phyloP scores from a whole-genome alignment of 2,329 filamentous ascomycete species.

The Penicillium frequentans region DNA sequence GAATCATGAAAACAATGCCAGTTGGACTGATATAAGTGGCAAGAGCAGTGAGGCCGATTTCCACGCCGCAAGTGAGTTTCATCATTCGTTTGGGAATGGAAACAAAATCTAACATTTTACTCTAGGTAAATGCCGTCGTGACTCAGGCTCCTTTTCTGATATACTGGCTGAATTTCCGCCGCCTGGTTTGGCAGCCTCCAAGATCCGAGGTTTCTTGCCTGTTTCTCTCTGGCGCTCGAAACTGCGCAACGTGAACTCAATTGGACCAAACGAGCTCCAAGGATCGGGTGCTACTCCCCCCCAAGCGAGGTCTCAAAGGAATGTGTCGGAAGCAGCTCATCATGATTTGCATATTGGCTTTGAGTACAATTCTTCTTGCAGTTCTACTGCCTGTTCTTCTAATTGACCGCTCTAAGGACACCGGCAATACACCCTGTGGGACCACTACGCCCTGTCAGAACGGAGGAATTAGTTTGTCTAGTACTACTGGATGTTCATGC shows the following conservation, averaged over 20 bases:
- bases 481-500: constrained; percentile 72
- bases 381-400: neutral
- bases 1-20: neutral
- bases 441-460: constrained; percentile 69
- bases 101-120: neutral
- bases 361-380: neutral
- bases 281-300: neutral
- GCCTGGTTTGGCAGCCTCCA: neutral
- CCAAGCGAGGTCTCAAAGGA: neutral
- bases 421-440: neutral
- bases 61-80: neutral
- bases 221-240: neutral
- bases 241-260: neutral
- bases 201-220: neutral
- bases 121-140: neutral
- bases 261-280: neutral
- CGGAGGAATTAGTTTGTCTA: constrained; percentile 73
- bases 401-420: neutral
- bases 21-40: neutral
- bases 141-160: neutral
- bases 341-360: neutral
- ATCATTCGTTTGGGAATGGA: neutral
- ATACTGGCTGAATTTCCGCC: neutral
- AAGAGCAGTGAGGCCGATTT: neutral
- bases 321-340: neutral